A percentile compares a stretch with the other conserved stretches of the same genome.
Evolutionary conservation across 306 rosid species (phyloP).

Genomic region (Quillaja saponaria): DNA sequence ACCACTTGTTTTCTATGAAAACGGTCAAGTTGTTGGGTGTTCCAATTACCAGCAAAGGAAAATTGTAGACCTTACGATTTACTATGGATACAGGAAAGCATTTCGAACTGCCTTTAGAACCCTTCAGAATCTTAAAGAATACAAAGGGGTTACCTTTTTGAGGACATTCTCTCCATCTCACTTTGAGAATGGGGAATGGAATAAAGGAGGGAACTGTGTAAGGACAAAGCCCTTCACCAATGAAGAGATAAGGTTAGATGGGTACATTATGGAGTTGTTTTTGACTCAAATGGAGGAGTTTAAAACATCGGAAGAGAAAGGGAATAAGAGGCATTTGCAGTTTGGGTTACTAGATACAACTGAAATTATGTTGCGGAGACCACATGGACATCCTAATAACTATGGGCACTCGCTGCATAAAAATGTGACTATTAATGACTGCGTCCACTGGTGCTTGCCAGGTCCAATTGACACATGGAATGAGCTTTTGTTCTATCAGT

Average conservation of each 20-base stretch:
- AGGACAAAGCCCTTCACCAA: conserved; percentile 63
- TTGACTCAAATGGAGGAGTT: conserved; percentile 60
- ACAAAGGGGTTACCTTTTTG: conserved; percentile 65
- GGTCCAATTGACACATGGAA: conserved; percentile 95
- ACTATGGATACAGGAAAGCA: conserved; percentile 64
- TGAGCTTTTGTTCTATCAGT: conserved; percentile 62
- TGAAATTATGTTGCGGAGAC: conserved; percentile 70
- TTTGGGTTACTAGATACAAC: conserved; percentile 65
- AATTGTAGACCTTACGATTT: conserved; percentile 36
- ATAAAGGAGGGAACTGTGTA: conserved; percentile 77
- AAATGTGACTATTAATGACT: conserved; percentile 55
- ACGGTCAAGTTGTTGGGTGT: conserved; percentile 59
- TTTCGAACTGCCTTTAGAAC: conserved; percentile 59
- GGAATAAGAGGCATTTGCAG: conserved; percentile 45
- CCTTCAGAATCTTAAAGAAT: conserved; percentile 39
- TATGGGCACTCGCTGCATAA: conserved; percentile 47
- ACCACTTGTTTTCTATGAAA: conserved; percentile 53
- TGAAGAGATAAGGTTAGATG: conserved; percentile 43
- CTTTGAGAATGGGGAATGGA: conserved; percentile 85
- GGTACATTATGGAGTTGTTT: conserved; percentile 42
- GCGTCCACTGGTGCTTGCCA: conserved; percentile 92
- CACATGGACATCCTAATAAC: conserved; percentile 89
- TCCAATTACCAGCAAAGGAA: conserved; percentile 48
- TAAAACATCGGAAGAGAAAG: conserved; percentile 49
- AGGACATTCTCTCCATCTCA: conserved; percentile 91